A percentile compares a stretch with the other conserved stretches of the same genome.
Conservation (phyloP, 2,329 filamentous ascomycete genomes). For the Nectriaceae sp. region DNA sequence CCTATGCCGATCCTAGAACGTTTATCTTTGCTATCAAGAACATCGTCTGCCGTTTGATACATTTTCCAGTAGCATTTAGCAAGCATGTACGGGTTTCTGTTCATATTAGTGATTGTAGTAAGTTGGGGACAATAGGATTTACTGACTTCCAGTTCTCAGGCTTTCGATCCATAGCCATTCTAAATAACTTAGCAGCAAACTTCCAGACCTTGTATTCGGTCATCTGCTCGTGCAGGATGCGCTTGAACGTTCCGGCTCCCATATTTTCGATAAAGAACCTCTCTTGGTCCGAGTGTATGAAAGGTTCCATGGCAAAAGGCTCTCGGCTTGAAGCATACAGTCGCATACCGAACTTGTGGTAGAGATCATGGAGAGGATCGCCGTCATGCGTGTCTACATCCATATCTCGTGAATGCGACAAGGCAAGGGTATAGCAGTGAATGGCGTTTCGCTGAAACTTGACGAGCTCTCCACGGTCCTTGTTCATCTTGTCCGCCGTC, state of each 20-base stretch:
- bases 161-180: constrained; percentile 55
- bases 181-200: constrained; percentile 58
- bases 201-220: constrained; percentile 63
- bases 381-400: constrained; percentile 48
- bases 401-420: constrained; percentile 55
- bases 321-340: constrained; percentile 64
- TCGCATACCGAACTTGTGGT: constrained; percentile 62
- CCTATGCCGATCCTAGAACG: constrained; percentile 34
- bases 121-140: neutral
- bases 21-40: constrained; percentile 46
- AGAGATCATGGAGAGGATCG: constrained; percentile 59
- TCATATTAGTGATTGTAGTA: constrained; percentile 23
- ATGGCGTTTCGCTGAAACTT: constrained; percentile 78
- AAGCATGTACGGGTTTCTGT: constrained; percentile 59
- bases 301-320: constrained; percentile 64
- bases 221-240: constrained; percentile 57
- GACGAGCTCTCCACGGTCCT: constrained; percentile 72
- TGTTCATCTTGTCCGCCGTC: constrained; percentile 91
- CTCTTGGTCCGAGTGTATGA: constrained; percentile 57
- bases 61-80: constrained; percentile 66
- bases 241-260: constrained; percentile 53
- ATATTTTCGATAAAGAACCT: constrained; percentile 56
- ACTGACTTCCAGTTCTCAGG: constrained; percentile 60
- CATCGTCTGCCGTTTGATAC: constrained; percentile 51
- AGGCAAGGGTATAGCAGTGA: constrained; percentile 70